phyloP scores from a whole-genome alignment of 495 filamentous ascomycete genomes.

The Xylaria telfairii region DNA sequence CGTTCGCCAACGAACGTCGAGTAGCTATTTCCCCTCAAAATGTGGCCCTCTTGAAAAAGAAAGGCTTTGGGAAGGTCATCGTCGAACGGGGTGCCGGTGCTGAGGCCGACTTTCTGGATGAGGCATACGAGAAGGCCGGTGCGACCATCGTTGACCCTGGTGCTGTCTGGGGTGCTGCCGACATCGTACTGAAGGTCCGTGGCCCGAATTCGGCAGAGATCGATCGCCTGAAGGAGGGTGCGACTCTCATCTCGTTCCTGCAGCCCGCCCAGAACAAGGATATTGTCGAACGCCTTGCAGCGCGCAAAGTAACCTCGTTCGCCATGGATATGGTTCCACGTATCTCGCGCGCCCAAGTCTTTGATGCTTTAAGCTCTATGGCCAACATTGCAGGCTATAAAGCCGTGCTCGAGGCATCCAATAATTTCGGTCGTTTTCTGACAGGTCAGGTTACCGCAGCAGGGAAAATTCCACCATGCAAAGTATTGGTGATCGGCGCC shows the following conservation, averaged over 20 bases:
- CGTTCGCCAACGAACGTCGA: constrained; percentile 72
- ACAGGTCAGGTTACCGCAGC: constrained; percentile 85
- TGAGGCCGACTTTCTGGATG: constrained; percentile 72
- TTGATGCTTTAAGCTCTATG: constrained; percentile 84
- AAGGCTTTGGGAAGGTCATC: constrained; percentile 74
- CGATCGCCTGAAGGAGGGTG: constrained; percentile 63
- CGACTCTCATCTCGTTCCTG: constrained; percentile 75
- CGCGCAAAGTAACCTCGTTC: constrained; percentile 68
- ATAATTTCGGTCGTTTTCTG: constrained; percentile 80
- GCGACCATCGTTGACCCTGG: constrained; percentile 70
- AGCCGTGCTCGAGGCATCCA: constrained; percentile 81
- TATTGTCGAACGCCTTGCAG: constrained; percentile 70
- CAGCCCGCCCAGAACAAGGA: constrained; percentile 75
- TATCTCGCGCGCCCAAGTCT: constrained; percentile 80
- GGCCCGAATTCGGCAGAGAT: constrained; percentile 70
- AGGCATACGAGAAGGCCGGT: constrained; percentile 73
- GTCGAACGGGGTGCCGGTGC: constrained; percentile 78
- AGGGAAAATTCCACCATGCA: constrained; percentile 81
- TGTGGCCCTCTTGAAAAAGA: constrained; percentile 76
- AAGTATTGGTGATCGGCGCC: constrained; percentile 82
- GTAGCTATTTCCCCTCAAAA: constrained; percentile 83
- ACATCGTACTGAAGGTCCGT: constrained; percentile 81
- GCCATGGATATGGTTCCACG: constrained; percentile 87
- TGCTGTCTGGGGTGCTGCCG: constrained; percentile 68
- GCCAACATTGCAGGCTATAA: constrained; percentile 90